A percentile compares a stretch with the other conserved stretches of the same genome.
phyloP scores from a whole-genome alignment of 2,329 filamentous ascomycete genomes.

The Metarhizium guizhouense region DNA sequence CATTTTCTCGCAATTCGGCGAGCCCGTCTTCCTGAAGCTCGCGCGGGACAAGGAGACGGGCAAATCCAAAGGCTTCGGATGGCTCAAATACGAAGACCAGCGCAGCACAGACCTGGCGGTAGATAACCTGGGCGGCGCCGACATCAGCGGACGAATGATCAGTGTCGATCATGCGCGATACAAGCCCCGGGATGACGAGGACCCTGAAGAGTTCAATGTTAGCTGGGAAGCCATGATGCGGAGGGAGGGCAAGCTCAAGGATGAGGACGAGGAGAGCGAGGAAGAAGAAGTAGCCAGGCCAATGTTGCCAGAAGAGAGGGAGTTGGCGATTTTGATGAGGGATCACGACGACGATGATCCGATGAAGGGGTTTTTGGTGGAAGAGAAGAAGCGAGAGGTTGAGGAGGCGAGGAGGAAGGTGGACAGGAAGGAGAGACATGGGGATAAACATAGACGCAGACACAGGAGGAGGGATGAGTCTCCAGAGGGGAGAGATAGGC shows the following conservation, averaged over 20 bases:
- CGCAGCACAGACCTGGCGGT: slow-evolving; percentile 91
- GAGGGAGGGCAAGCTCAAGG: slow-evolving; percentile 36
- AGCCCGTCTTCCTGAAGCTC: slow-evolving; percentile 88
- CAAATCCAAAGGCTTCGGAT: slow-evolving; percentile 89
- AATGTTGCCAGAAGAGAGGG: slow-evolving; percentile 70
- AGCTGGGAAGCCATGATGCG: slow-evolving; percentile 51
- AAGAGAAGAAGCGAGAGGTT: slow-evolving; percentile 87
- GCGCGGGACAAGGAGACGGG: slow-evolving; percentile 93
- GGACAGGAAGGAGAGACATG: slow-evolving; percentile 37
- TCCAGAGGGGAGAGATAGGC: slow-evolving; percentile 16
- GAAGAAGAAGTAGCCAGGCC: slow-evolving; percentile 46
- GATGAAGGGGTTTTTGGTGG: slow-evolving; percentile 86
- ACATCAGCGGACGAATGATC: slow-evolving; percentile 69
- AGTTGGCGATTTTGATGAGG: slow-evolving; percentile 64
- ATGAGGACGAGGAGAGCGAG: slow-evolving; percentile 36
- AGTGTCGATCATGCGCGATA: slow-evolving; percentile 91
- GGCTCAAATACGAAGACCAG: slow-evolving; percentile 98
- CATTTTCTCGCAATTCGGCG: slow-evolving; percentile 95
- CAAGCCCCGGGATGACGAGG: slow-evolving; percentile 74
- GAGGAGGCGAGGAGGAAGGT: slow-evolving; percentile 52
- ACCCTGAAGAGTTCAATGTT: slow-evolving; percentile 48
- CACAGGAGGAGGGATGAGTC: slow-evolving; percentile 22
- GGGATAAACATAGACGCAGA: slow-evolving; percentile 30
- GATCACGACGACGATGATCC: slow-evolving; percentile 93
- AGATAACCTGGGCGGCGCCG: slow-evolving; percentile 85